Base-by-base conservation (phyloP, 2,329 filamentous ascomycete genomes). In the Fusarium sp. region DNA sequence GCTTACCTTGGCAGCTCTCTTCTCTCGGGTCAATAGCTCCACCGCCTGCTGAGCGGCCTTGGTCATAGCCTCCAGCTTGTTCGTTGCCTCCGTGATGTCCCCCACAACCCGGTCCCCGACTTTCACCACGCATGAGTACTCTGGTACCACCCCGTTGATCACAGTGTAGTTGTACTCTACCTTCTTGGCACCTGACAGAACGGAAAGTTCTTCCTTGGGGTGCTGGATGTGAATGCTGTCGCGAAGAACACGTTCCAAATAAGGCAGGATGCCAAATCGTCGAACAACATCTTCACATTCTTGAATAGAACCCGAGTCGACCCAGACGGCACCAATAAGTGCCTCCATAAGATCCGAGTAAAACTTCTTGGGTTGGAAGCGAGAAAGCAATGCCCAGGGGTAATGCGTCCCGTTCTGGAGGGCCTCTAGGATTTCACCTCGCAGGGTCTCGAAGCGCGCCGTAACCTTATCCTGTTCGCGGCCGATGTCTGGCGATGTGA, bases 341-440 rank as follows among this genome's bases (percentile, higher is more conserved):
- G 89, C 88, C 81, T 98, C 95, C 10, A 98, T 84, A 8, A 98
- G 81, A 78, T 98, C 95, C 0, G 92, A 95, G 79, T 92, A 91
- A 78, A 93, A 92, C 76, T 98, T 98, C 15, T 88, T 88, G 0
- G 90, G 86, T 13, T 86, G 84, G 1, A 97, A 82, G 0, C 87
- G 84, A 0, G 89, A 84, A 1, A 98, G 87, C 0, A 89, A 79
- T 2, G 88, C 84, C 95, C 95, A 98, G 0, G 95, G 96, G 75
- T 95, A 97, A 15, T 82, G 78, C 0, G 70, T 66, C 0, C 87
- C 87, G 0, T 78, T 50, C 1, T 80, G 51, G 10, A 97, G 81
- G 0, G 84, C 87, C 0, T 81, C 60, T 0, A 80, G 62, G 48
- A 97, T 83, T 0, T 75, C 73, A 0, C 79, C 79, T 7, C 88